Evolutionary conservation across 148 eudicot genomes (phyloP), one percentile per base, ranked within the genome.

Genomic region (Diospyros kaki): DNA sequence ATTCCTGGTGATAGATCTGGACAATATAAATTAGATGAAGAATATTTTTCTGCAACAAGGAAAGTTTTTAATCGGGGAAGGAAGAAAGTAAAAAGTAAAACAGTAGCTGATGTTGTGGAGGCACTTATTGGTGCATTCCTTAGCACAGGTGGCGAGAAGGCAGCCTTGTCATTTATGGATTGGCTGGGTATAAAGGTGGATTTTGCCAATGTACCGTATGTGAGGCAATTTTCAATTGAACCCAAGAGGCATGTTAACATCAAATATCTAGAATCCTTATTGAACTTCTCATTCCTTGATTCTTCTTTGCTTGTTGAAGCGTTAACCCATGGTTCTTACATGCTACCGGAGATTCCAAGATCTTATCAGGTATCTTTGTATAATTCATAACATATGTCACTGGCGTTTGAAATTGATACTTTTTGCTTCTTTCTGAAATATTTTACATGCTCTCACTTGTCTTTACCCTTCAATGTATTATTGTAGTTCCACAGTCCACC

Each of bases 111-210:
- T 83, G 97, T 86, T n/a, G 91, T 86, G 8, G 97, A 95, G 85
- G 99, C 99, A 66, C 66, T 95, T 55, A 92, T 95, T 65, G 98
- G 99, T 66, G 97, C 89, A 40, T 92, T 81, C 68, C 90, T 95
- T 18, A 88, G 87, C 69, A 55, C 86, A 1, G 89, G 87, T 13
- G 96, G 96, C 38, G 94, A 95, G 87, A 4, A 14, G 38, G 92
- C 94, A 1, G 96, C 97, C 5, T 61, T 92, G 15, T 73, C 77
- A 11, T 92, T 95, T 55, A 84, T 95, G 96, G 68, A 75, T 41
- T 95, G 97, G 97, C 85, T 95, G 6, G 98, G 98, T 18, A 87
- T 95, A 40, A 77, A 82, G 58, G 90, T 89, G 9, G 94, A 90
- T 18, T 84, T 87, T 53, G 75, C 75, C 6, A 62, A 67, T 55